These are phyloP conservation scores for Lunularia cruciata DNA, from an alignment of 225 moss, liverwort and hornwort genomes.

Conservation along the genomic window DNA sequence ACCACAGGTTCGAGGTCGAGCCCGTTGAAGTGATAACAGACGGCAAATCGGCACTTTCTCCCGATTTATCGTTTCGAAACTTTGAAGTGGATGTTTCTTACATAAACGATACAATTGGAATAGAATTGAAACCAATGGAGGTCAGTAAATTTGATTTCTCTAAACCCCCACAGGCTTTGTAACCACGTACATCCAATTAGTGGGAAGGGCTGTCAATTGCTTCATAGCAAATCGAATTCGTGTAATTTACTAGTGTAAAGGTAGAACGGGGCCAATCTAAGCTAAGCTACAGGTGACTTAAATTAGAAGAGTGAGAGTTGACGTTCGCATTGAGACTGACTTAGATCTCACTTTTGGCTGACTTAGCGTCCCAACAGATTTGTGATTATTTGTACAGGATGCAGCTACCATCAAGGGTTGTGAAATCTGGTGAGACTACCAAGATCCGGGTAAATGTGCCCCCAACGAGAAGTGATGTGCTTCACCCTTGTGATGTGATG, in stretches of 20 bases:
- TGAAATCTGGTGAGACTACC: conserved; percentile 31
- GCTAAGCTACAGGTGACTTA: too few relatives aligned
- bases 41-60: conserved; percentile 59
- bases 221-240: too few relatives aligned
- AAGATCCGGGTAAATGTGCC: conserved; percentile 74
- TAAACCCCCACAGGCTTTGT: not conserved
- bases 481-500: conserved; percentile 91
- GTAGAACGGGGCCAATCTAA: too few relatives aligned
- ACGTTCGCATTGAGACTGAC: too few relatives aligned
- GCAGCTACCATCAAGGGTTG: conserved; percentile 65
- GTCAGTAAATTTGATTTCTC: conserved; percentile 28
- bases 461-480: conserved; percentile 88
- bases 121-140: conserved; percentile 50
- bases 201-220: too few relatives aligned
- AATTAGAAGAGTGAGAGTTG: too few relatives aligned
- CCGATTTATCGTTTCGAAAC: conserved; percentile 64
- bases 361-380: conserved; percentile 45
- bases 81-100: conserved; percentile 70
- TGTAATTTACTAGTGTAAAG: too few relatives aligned
- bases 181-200: too few relatives aligned
- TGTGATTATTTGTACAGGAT: conserved; percentile 69
- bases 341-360: not conserved
- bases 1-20: conserved; percentile 79
- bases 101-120: conserved; percentile 61
- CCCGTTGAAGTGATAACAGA: conserved; percentile 77